Evolutionary conservation across 345 rosid genomes (phyloP).

Genomic region (Carallia brachiata): DNA sequence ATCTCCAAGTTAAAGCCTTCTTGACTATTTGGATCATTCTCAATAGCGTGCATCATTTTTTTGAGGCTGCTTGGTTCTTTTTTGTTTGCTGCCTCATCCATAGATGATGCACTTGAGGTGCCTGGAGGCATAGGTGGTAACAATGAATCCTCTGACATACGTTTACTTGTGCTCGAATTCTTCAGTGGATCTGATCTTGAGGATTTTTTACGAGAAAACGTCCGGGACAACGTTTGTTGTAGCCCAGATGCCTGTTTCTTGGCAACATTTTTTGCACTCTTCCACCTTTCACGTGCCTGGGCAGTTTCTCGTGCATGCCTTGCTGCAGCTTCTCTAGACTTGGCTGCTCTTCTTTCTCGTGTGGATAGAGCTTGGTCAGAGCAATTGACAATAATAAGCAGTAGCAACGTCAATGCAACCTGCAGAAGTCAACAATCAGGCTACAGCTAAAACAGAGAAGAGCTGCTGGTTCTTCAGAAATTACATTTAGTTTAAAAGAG

Average conservation of each 20-base stretch:
- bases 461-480: background rate
- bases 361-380: conserved; percentile 34
- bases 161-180: conserved; percentile 20
- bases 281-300: conserved; percentile 92
- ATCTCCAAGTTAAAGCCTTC: conserved; percentile 59
- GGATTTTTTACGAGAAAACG: conserved; percentile 68
- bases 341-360: conserved; percentile 28
- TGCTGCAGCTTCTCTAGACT: conserved; percentile 56
- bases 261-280: conserved; percentile 55
- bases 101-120: conserved; percentile 25
- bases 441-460: background rate
- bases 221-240: conserved; percentile 56
- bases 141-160: conserved; percentile 11
- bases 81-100: conserved; percentile 42
- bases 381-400: conserved; percentile 35
- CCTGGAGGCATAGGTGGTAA: conserved; percentile 21
- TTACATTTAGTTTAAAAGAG: background rate
- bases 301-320: conserved; percentile 79
- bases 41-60: conserved; percentile 61
- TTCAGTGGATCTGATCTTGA: conserved; percentile 21
- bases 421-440: background rate
- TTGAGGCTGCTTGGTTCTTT: conserved; percentile 53
- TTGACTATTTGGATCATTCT: conserved; percentile 47
- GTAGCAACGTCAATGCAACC: conserved; percentile 20
- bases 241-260: conserved; percentile 55